phyloP scores from a whole-genome alignment of 345 rosid genomes.

The Pseudoturritis turrita region DNA sequence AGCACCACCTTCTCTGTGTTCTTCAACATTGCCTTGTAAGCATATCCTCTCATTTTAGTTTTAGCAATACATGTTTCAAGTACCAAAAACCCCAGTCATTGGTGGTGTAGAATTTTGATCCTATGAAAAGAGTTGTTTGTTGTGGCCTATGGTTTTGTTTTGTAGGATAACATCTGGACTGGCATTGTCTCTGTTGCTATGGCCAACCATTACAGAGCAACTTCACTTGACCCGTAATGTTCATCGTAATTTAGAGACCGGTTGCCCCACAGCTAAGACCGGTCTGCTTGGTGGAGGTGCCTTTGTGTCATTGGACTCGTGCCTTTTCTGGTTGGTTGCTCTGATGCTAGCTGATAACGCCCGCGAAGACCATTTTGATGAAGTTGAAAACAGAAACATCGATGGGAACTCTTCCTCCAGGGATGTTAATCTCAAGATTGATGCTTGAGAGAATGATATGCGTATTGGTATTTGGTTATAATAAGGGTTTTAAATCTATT shows the following conservation, averaged over 20 bases:
- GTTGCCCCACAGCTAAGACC: slow-evolving; percentile 84
- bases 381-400: slow-evolving; percentile 26
- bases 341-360: slow-evolving; percentile 77
- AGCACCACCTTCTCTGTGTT: slow-evolving; percentile 56
- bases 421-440: slow-evolving; percentile 29
- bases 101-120: background rate
- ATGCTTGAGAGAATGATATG: slow-evolving; percentile 12
- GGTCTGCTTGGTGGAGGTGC: slow-evolving; percentile 86
- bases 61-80: background rate
- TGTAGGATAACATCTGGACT: slow-evolving; percentile 57
- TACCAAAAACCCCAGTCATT: background rate
- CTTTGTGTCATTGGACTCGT: slow-evolving; percentile 67
- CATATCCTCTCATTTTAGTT: background rate
- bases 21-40: slow-evolving; percentile 81
- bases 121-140: background rate
- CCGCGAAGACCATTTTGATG: slow-evolving; percentile 79
- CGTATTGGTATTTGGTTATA: slow-evolving; percentile 1
- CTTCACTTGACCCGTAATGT: slow-evolving; percentile 59
- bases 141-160: background rate
- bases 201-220: slow-evolving; percentile 81
- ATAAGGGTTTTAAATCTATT: background rate
- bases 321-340: slow-evolving; percentile 75
- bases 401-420: slow-evolving; percentile 26
- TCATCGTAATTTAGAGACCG: slow-evolving; percentile 40
- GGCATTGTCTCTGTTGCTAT: slow-evolving; percentile 49